phyloP scores from a whole-genome alignment of 2,329 filamentous ascomycete genomes.

The Corynespora cassiicola region DNA sequence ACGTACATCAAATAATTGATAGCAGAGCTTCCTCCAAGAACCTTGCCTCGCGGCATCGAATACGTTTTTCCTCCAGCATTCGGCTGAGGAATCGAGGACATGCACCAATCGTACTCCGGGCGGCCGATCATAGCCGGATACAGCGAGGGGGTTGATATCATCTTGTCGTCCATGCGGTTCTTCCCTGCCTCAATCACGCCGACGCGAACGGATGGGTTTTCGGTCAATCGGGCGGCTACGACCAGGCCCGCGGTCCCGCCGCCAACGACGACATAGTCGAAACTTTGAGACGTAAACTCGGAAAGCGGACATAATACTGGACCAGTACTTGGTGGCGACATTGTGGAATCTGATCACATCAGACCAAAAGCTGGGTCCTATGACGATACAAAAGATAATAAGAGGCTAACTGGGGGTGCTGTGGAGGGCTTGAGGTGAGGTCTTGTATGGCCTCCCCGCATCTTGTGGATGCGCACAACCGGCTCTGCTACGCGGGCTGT shows the following conservation, averaged over 20 bases:
- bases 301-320: constrained; percentile 7
- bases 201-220: constrained; percentile 29
- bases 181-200: constrained; percentile 42
- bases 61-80: constrained; percentile 30
- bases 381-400: too few species aligned
- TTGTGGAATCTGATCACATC: too few species aligned
- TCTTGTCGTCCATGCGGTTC: constrained; percentile 29
- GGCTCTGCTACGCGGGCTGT: too few species aligned
- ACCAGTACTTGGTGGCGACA: too few species aligned
- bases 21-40: constrained; percentile 35
- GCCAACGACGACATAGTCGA: constrained; percentile 12
- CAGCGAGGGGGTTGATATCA: constrained; percentile 29
- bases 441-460: too few species aligned
- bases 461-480: too few species aligned
- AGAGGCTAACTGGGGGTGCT: too few species aligned
- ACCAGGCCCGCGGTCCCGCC: constrained; percentile 33
- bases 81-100: constrained; percentile 26
- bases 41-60: constrained; percentile 12
- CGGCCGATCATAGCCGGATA: constrained; percentile 39
- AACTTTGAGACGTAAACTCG: constrained; percentile 4
- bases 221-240: constrained; percentile 31
- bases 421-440: too few species aligned
- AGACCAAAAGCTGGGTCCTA: too few species aligned
- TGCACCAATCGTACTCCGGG: constrained; percentile 43
- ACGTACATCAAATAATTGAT: constrained; percentile 32